Evolutionary conservation across 176 grass and related monocot genomes (phyloP), one percentile per base, ranked within the genome.

Genomic region (Panicum miliaceum): DNA sequence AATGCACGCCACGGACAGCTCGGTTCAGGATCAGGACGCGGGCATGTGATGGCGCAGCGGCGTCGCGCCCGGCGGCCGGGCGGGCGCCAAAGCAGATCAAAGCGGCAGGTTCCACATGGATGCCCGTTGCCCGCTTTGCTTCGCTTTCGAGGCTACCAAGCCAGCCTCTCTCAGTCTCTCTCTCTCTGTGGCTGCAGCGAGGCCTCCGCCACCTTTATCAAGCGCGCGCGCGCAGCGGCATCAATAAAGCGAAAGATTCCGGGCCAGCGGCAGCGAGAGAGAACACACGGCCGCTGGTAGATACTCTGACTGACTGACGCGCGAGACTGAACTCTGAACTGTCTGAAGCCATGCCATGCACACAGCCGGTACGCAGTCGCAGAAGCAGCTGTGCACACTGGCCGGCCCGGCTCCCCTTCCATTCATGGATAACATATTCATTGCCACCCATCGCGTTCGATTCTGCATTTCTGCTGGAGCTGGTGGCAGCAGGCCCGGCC

Each of bases 201-300:
- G 52, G 25, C 29, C 25, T 56, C 53, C 53, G 5, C 29, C 37
- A 18, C 73, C 76, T 78, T 78, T 71, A 46, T 46, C 10, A 71
- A 68, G 27, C 85, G 32, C 10, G 54, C 54, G 60, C 73, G 59
- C n/a, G n/a, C 82, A 80, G 68, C 69, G 34, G 34, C 35, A 77
- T 77, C 77, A 45, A 82, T 83, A 90, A 83, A 86, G 88, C 79
- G 3, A 67, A 86, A 90, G 88, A 90, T 86, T 86, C 84, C 36
- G 26, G 68, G 47, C 75, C 52, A 19, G 69, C 16, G 56, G 6
- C 16, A 5, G 40, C 53, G 59, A 32, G 40, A 50, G 27, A 37
- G 7, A 32, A 15, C 15, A 15, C 52, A 71, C 4, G 68, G 16
- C 18, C 60, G 10, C 48, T 5, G 53, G 57, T 26, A 34, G 60